Base-by-base conservation (phyloP, 2,329 filamentous ascomycete genomes). In the Monilinia laxa region DNA sequence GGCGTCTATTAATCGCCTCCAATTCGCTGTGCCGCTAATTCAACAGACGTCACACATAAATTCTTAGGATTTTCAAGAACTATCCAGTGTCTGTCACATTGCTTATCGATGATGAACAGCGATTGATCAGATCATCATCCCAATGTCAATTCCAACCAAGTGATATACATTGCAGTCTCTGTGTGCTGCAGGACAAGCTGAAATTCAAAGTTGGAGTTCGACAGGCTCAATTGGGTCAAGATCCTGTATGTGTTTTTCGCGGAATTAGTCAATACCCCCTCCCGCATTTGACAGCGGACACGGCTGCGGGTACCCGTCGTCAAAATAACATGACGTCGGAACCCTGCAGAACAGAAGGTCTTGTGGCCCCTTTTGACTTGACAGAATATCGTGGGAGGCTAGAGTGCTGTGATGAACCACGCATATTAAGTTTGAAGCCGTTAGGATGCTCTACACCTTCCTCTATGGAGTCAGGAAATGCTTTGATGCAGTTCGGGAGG, bases 311-410 rank as follows among this genome's bases (percentile, higher is more conserved):
- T 68, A 71, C 31, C 71, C 69, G 70, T 70, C 65, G 70, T 68
- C 67, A 71, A 68, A 68, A 69, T 70, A 69, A 62, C 55, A 68
- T 74, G 71, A 73, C 69, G 67, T 71, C 71, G 73, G 71, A 69
- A 62, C 71, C 73, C 70, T 74, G 72, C 72, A 74, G 69, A 68
- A 57, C 49, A 35, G 42, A 42, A 62, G 64, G 63, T 67, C 67
- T 70, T 71, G 67, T 71, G 67, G 52, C 47, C 58, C 58, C 45
- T 54, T 65, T 16, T 52, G 55, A 65, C 63, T 65, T 65, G 54
- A 59, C 23, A 65, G 31, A 65, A 28, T 47, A 59, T 59, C 28
- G 38, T 25, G 25, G 16, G 28, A 51, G 42, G 56, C 42, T 66
- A 56, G 54, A 64, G 49, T 64, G 42, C 66, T 60, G 57, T 63